Evolutionary conservation across 208 protist genomes (phyloP), one percentile per base, ranked within the genome.

Genomic region (Crithidia mellificae): DNA sequence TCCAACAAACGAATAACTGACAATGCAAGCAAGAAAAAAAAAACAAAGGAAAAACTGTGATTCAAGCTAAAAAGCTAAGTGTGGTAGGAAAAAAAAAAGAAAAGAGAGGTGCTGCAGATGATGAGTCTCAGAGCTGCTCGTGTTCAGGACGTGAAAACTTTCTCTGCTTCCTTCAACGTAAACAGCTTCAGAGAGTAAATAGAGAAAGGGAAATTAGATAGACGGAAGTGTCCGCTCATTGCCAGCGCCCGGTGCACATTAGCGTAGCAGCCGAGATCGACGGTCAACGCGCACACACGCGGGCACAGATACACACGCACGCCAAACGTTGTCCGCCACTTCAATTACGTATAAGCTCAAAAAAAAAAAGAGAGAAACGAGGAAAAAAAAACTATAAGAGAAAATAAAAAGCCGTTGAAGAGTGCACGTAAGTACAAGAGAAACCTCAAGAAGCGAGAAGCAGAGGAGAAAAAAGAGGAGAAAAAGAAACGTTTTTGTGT

Each of bases 351-450:
- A n/a, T n/a, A 20, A 4, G n/a, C 8, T 6, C 14, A 15, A 75
- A 56, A 58, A 58, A 59, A 52, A 75, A 72, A 59, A n/a, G n/a
- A n/a, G n/a, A n/a, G n/a, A n/a, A n/a, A n/a, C n/a, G n/a, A n/a
- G n/a, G n/a, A n/a, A 59, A 75, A 17, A 67, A 57, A 9, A 36
- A 46, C 49, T 44, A 55, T 53, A 59, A 2, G 56, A 68, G 56
- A 53, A 53, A 69, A 46, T 15, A n/a, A 12, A 46, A n/a, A n/a
- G n/a, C n/a, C n/a, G 17, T 6, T 46, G 41, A 46, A 46, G 41
- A 46, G 41, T 17, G n/a, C 17, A 46, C 8, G 41, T 46, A 15
- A 12, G n/a, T 15, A 51, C 47, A 43, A 38, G 34, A 38, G 11
- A 38, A 11, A 38, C 34, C 11, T 38, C 7, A 38, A 38, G 17